These are phyloP conservation scores for Nicotiana paniculata DNA, from an alignment of 257 asterid genomes.

Conservation along the genomic window DNA sequence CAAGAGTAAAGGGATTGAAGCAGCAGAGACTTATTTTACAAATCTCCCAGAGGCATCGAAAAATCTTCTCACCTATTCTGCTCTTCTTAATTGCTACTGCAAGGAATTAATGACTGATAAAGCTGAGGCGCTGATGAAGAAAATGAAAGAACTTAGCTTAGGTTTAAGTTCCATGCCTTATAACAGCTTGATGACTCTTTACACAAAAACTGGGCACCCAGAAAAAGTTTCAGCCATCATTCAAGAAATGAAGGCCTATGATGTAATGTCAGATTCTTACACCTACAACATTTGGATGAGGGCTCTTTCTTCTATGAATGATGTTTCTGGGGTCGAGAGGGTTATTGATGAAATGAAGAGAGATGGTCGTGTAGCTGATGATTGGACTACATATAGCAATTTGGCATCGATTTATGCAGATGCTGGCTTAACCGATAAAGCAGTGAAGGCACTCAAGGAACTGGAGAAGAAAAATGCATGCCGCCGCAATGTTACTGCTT, in stretches of 20 bases:
- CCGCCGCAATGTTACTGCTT: conserved; percentile 47
- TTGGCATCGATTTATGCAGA: conserved; percentile 82
- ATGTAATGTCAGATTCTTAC: conserved; percentile 60
- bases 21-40: conserved; percentile 73
- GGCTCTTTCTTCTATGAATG: conserved; percentile 73
- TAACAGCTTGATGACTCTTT: conserved; percentile 83
- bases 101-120: conserved; percentile 59
- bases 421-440: conserved; percentile 65
- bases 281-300: conserved; percentile 95
- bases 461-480: conserved; percentile 62
- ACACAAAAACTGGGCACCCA: conserved; percentile 46
- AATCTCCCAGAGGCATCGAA: conserved; percentile 70
- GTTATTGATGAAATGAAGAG: conserved; percentile 92
- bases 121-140: conserved; percentile 61
- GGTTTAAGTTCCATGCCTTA: conserved; percentile 71
- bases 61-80: conserved; percentile 67
- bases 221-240: conserved; percentile 56
- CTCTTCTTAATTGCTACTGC: conserved; percentile 92
- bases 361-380: conserved; percentile 77
- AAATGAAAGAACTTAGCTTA: conserved; percentile 83
- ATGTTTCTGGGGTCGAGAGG: conserved; percentile 76
- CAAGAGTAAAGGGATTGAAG: conserved; percentile 53
- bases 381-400: conserved; percentile 94
- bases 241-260: conserved; percentile 78
- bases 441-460: conserved; percentile 82